Base-by-base conservation (phyloP, 257 asterid species). In the Cordia subcordata region DNA sequence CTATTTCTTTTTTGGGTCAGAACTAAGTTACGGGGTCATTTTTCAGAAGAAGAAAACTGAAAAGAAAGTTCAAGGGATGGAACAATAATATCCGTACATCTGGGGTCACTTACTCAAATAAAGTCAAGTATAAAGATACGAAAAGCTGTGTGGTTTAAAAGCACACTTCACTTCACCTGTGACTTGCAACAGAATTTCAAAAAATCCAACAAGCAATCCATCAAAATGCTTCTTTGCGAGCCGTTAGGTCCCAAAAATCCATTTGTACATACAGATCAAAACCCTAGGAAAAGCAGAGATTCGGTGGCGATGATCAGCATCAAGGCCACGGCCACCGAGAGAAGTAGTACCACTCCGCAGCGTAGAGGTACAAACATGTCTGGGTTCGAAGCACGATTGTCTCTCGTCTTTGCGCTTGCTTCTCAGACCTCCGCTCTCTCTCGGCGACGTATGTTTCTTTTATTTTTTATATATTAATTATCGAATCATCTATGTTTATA, bases 361-460 rank as follows among this genome's bases (percentile, higher is more conserved):
- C 61, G 53, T 47, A 57, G 62, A 57, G 55, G 55, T 39, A 60
- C 72, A 23, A 5, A 72, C 44, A 61, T 72, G 61, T 71, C 88
- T 9, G 70, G 83, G 52, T 13, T 71, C 11, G 88, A 89, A 72
- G 58, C 89, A 55, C 83, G 94, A 16, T 40, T 84, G 53, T 89
- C 95, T 15, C 95, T 89, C 51, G 75, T 89, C 63, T 39, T 74
- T 33, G 97, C 97, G 53, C 82, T 89, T n/a, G 92, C 92, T 17
- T 74, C 82, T 23, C 97, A 89, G 58, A 68, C 92, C 42, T 72
- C 79, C 51, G 61, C 83, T 16, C 79, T 81, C 62, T 81, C 96
- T 35, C 94, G 76, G 63, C 90, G 95, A 60, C 60, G 96, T 84
- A 80, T 75, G 54, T 16, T 66, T 61, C 42, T 11, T 57, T 27